These are phyloP conservation scores for Xylariaceae sp. DNA, from an alignment of 2,329 filamentous ascomycete species.

Conservation along the genomic window DNA sequence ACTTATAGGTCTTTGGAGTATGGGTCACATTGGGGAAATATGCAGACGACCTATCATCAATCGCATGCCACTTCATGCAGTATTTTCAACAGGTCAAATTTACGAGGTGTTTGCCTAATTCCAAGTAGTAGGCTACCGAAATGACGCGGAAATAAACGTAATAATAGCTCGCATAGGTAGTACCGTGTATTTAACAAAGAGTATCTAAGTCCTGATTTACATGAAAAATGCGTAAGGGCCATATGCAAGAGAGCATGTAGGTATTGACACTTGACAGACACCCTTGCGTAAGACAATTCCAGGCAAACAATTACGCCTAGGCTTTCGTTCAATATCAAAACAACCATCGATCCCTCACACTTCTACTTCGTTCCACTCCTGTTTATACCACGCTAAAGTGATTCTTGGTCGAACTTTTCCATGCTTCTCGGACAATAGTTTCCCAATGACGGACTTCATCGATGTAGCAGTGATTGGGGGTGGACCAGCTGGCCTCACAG, in stretches of 20 bases:
- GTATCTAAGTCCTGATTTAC: neutral
- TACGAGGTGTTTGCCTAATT: too few species aligned
- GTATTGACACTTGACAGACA: too few species aligned
- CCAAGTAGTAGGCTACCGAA: neutral
- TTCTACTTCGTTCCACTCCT: neutral
- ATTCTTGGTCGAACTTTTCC: neutral
- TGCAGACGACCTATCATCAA: too few species aligned
- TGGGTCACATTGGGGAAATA: too few species aligned
- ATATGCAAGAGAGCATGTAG: too few species aligned
- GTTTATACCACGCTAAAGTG: neutral
- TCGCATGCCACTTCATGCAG: too few species aligned
- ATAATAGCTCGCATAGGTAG: neutral
- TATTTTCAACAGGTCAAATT: too few species aligned
- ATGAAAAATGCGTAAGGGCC: too few species aligned
- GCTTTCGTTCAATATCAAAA: too few species aligned
- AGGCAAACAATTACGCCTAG: too few species aligned
- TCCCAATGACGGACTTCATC: slow-evolving; percentile 20
- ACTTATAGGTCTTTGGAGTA: too few species aligned
- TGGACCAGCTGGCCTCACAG: slow-evolving; percentile 34
- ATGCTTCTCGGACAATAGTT: neutral
- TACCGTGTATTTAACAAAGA: neutral
- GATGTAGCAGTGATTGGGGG: slow-evolving; percentile 35
- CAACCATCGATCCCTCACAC: neutral
- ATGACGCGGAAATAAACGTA: neutral
- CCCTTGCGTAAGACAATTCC: neutral